These are phyloP conservation scores for Chlorella ohadii DNA, from an alignment of 139 green algal species.

Conservation along the genomic window DNA sequence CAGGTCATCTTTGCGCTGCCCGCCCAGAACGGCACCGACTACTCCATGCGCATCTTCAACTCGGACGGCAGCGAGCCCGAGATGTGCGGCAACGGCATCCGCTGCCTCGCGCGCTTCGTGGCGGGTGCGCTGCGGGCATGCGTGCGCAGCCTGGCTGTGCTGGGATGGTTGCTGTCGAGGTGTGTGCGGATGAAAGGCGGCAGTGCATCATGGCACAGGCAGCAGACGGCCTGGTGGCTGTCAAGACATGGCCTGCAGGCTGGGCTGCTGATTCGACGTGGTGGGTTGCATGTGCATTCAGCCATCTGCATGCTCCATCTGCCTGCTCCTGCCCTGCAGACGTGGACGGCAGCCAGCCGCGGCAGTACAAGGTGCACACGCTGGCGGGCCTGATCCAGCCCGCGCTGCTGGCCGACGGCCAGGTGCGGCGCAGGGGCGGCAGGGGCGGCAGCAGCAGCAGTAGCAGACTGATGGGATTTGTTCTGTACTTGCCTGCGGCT, in stretches of 20 bases:
- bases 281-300: neutral
- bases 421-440: slow-evolving; percentile 47
- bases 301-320: neutral
- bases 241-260: too few relatives aligned
- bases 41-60: slow-evolving; percentile 99
- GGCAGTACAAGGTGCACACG: slow-evolving; percentile 89
- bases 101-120: slow-evolving; percentile 95
- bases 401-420: slow-evolving; percentile 85
- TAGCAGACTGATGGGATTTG: neutral
- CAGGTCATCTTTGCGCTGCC: slow-evolving; percentile 85
- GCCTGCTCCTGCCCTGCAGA: slow-evolving; percentile 21
- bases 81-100: slow-evolving; percentile 99
- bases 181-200: too few relatives aligned
- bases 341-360: slow-evolving; percentile 17
- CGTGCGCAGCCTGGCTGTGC: too few relatives aligned
- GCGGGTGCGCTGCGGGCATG: slow-evolving; percentile 62
- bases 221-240: too few relatives aligned
- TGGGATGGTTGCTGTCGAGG: too few relatives aligned
- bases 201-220: too few relatives aligned
- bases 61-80: slow-evolving; percentile 96
- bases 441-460: neutral
- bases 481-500: neutral
- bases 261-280: too few relatives aligned
- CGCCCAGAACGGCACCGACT: slow-evolving; percentile 71
- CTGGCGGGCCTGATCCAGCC: slow-evolving; percentile 96